Percentiles rank a stretch among this genome's conserved stretches.
Conservation (phyloP, 768 basidiomycete genomes). For the Auricularia cornea region DNA sequence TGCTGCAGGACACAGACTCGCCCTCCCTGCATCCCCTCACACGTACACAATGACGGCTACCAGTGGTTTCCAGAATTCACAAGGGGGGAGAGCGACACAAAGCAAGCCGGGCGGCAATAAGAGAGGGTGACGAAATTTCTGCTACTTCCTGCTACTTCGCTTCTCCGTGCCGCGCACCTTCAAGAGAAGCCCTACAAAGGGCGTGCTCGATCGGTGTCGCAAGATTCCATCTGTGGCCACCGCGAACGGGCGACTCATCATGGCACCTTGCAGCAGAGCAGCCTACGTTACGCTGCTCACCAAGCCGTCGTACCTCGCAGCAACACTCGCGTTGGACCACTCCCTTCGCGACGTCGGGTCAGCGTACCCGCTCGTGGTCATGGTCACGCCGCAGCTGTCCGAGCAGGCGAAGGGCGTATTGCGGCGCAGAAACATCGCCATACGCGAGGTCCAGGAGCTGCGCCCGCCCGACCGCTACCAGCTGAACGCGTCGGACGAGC, state of each 20-base stretch:
- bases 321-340: constrained; percentile 51
- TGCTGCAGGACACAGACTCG: no score
- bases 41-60: neutral
- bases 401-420: constrained; percentile 45
- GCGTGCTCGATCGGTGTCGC: neutral
- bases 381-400: constrained; percentile 57
- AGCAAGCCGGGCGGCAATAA: neutral
- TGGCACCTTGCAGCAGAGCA: constrained; percentile 20
- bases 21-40: neutral
- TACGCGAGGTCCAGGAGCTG: constrained; percentile 53
- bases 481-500: constrained; percentile 8
- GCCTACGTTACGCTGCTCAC: constrained; percentile 80
- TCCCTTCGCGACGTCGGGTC: constrained; percentile 47
- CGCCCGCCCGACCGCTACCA: constrained; percentile 26
- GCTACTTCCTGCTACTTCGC: neutral
- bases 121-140: neutral
- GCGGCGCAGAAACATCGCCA: constrained; percentile 40
- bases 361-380: constrained; percentile 69
- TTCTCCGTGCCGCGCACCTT: neutral
- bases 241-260: neutral
- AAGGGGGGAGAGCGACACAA: neutral
- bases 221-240: neutral
- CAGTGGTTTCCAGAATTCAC: neutral
- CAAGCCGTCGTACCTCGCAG: constrained; percentile 48
- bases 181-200: neutral